A percentile compares a stretch with the other conserved stretches of the same genome.
phyloP scores from a whole-genome alignment of 306 rosid species.

The Vigna trinervia region DNA sequence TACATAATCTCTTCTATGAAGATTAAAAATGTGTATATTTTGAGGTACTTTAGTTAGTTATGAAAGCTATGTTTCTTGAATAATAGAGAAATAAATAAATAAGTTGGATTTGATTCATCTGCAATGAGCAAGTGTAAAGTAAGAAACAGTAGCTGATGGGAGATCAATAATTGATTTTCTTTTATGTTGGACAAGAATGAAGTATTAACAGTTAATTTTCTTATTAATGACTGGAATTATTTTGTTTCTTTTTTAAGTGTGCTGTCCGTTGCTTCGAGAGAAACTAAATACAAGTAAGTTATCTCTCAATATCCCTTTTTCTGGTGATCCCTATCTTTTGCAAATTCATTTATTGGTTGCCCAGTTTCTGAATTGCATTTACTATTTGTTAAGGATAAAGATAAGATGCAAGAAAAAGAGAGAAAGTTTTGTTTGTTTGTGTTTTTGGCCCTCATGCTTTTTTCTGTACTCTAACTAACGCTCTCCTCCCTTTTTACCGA shows the following conservation, averaged over 20 bases:
- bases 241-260: not conserved
- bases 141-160: not conserved
- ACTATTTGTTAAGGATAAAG: slow-evolving; percentile 19
- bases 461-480: not conserved
- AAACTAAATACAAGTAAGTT: not conserved
- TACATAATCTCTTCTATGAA: not conserved
- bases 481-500: not conserved
- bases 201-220: not conserved
- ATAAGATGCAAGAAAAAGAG: not conserved
- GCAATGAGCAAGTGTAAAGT: not conserved
- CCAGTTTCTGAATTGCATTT: not conserved
- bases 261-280: not conserved
- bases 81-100: not conserved
- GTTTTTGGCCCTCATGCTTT: not conserved
- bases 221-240: not conserved
- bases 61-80: not conserved
- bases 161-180: not conserved
- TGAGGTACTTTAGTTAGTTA: not conserved
- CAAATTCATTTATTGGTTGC: slow-evolving; percentile 1
- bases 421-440: slow-evolving; percentile 7
- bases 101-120: not conserved
- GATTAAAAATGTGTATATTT: not conserved
- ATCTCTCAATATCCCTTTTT: not conserved
- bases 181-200: not conserved
- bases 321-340: not conserved